Base-by-base conservation (phyloP, 2,329 filamentous ascomycete genomes). In the Diaporthe destruens region DNA sequence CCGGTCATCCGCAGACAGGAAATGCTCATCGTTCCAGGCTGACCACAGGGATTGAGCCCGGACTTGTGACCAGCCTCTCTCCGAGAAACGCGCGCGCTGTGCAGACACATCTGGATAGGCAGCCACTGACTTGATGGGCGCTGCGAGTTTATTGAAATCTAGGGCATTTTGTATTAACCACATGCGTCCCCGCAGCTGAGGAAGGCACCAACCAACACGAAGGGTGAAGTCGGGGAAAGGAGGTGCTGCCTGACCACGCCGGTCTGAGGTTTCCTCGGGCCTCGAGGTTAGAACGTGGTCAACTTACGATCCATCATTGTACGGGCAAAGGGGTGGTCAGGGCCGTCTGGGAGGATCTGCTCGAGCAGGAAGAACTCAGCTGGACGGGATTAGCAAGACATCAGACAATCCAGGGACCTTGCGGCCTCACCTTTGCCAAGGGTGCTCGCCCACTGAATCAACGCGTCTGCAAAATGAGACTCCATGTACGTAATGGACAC, bases 401-500 rank as follows among this genome's bases (percentile, higher is more conserved):
- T 20, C 44, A 39, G 44, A 20, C 23, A 68, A 12, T 34, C 18
- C 16, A 9, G 71, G 71, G 32, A 59, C 29, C 42, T 32, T 29
- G 51, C 54, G 14, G 29, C 44, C 36, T 25, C 83, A 94, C 93
- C 89, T 81, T 92, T 85, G 16, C 90, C 87, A 65, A 97, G 85
- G 14, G 84, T 89, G 70, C 90, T 89, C n/a, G 93, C 92, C 94
- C 94, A 98, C 66, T 86, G 80, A 39, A 98, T 91, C 11, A 98
- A 85, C 20, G 87, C 85, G 83, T 98, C 92, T 7, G 94, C 91
- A 53, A 90, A 90, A 29, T 88, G 81, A 2, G 90, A 89, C 71
- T 94, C 90, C 94, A 98, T 97, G 78, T 97, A 97, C 0, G 94
- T 96, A 53, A 97, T 89, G 4, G 95, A 97, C 18, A 98, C 95